These are phyloP conservation scores for Hansenula anomala DNA, from an alignment of 1,139 yeast species.

Conservation along the genomic window DNA sequence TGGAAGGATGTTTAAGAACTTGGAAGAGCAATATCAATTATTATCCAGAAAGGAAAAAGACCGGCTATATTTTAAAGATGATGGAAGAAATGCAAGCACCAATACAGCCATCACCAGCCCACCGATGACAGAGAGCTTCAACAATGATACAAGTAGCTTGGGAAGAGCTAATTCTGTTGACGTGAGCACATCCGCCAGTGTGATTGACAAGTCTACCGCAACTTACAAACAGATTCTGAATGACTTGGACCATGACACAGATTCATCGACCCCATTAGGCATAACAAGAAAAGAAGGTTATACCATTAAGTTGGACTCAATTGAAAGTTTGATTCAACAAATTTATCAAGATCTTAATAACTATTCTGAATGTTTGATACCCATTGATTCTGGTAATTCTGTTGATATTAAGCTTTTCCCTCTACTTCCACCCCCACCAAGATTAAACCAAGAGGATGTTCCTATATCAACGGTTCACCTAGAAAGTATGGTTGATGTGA, in stretches of 20 bases:
- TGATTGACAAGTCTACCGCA: conserved; percentile 6
- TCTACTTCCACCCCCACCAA: conserved; percentile 73
- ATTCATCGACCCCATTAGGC: conserved; percentile 21
- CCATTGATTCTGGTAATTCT: conserved; percentile 84
- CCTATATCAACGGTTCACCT: conserved; percentile 82
- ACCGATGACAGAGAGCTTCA: too few species aligned
- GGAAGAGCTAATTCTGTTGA: too few species aligned
- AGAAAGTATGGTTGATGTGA: conserved; percentile 68
- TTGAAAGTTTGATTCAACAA: conserved; percentile 81
- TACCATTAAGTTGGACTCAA: conserved; percentile 49
- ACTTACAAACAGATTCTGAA: conserved; percentile 23
- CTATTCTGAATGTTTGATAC: conserved; percentile 93
- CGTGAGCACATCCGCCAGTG: background rate
- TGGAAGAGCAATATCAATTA: conserved; percentile 84
- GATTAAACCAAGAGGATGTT: conserved; percentile 60
- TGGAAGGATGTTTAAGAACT: conserved; percentile 83
- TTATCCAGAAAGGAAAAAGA: conserved; percentile 49
- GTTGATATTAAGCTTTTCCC: conserved; percentile 93
- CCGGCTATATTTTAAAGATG: conserved; percentile 26
- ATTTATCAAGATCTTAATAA: conserved; percentile 89
- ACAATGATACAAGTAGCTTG: too few species aligned
- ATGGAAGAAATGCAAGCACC: background rate
- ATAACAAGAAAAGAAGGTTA: conserved; percentile 15
- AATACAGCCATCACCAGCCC: too few species aligned
- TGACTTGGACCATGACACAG: conserved; percentile 20